Conservation (phyloP, 371 early-diverging fungal species). For the Umbelopsis sp. region DNA sequence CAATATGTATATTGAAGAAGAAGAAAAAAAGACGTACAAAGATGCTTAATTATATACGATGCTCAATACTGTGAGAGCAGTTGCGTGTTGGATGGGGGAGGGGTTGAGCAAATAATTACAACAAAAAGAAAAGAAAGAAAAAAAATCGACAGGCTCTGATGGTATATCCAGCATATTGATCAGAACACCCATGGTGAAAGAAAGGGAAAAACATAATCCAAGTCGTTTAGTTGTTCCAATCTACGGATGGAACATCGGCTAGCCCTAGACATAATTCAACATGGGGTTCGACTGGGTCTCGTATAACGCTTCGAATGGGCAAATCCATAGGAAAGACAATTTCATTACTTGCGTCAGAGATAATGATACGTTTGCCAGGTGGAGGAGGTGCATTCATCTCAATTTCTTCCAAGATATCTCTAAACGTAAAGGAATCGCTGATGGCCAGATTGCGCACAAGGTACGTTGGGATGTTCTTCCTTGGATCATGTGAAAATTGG, state of each 20-base stretch:
- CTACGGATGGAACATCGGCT: conserved; percentile 31
- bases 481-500: conserved; percentile 20
- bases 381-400: conserved; percentile 40
- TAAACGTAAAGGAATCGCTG: conserved; percentile 37
- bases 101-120: conserved; percentile 5
- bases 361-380: conserved; percentile 38
- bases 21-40: background rate
- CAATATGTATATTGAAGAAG: background rate
- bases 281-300: conserved; percentile 28
- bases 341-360: conserved; percentile 28
- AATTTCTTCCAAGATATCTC: conserved; percentile 34
- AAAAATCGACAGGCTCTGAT: background rate
- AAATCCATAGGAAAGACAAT: conserved; percentile 34
- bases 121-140: background rate
- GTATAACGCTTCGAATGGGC: conserved; percentile 36
- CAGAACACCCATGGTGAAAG: background rate
- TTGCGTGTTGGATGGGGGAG: background rate
- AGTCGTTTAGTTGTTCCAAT: conserved; percentile 30
- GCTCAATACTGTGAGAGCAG: conserved; percentile 11
- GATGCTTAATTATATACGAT: conserved; percentile 14
- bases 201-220: no score
- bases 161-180: conserved; percentile 7
- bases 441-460: conserved; percentile 41
- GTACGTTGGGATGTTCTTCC: conserved; percentile 20
- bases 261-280: conserved; percentile 35